phyloP scores from a whole-genome alignment of 2,329 filamentous ascomycete genomes.

The Aspergillus amoenus region DNA sequence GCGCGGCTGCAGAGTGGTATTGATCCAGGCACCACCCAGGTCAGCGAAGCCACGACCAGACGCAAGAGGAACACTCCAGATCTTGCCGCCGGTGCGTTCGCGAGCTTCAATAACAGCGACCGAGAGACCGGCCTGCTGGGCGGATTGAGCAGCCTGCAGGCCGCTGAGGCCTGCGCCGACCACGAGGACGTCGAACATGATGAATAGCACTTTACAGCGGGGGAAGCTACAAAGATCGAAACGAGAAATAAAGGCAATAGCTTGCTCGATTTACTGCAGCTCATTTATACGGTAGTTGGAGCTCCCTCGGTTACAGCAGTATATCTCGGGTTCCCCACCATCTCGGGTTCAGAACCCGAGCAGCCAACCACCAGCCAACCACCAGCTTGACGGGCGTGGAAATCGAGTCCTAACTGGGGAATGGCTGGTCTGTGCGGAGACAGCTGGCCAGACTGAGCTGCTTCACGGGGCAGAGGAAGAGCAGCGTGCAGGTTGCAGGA shows the following conservation, averaged over 20 bases:
- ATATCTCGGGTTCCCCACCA: background rate
- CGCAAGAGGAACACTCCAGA: slow-evolving; percentile 21
- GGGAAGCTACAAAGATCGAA: too few relatives aligned
- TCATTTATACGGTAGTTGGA: background rate
- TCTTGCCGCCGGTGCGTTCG: slow-evolving; percentile 46
- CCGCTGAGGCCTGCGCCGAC: slow-evolving; percentile 43
- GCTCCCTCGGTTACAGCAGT: background rate
- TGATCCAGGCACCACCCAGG: slow-evolving; percentile 61
- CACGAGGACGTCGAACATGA: slow-evolving; percentile 30
- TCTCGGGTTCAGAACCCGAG: background rate
- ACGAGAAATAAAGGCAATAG: too few relatives aligned
- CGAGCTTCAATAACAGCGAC: slow-evolving; percentile 42
- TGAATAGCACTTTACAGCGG: too few relatives aligned
- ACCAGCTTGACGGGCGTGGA: background rate
- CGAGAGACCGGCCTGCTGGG: slow-evolving; percentile 33
- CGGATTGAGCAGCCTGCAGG: slow-evolving; percentile 34
- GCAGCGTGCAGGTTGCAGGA: too few relatives aligned
- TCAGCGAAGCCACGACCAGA: slow-evolving; percentile 39
- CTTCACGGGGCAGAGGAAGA: too few relatives aligned
- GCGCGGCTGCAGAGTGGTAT: slow-evolving; percentile 53
- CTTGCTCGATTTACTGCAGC: too few relatives aligned
- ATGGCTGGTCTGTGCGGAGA: too few relatives aligned
- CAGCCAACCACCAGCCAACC: background rate
- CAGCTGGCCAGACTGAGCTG: too few relatives aligned
- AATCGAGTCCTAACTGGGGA: background rate